phyloP scores from a whole-genome alignment of 352 stramenopile species.

The Saprolegnia parasitica region DNA sequence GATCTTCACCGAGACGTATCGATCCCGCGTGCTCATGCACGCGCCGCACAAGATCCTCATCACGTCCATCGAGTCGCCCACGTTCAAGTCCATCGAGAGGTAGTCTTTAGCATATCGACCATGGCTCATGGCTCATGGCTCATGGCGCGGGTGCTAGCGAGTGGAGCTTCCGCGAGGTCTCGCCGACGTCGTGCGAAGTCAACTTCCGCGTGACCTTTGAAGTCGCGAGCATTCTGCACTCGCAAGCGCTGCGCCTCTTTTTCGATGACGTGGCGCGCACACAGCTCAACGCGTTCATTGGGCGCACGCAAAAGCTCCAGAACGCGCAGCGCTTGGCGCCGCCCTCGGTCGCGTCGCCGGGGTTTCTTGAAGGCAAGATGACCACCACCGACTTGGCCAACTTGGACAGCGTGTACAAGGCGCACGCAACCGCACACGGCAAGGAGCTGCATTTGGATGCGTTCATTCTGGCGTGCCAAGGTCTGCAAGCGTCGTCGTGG shows the following conservation, averaged over 20 bases:
- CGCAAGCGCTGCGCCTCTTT: conserved; percentile 77
- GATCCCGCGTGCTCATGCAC: conserved; percentile 35
- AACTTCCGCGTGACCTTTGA: conserved; percentile 55
- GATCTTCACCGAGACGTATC: conserved; percentile 81
- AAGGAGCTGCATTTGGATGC: conserved; percentile 53
- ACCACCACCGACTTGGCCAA: not conserved
- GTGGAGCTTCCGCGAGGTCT: conserved; percentile 52
- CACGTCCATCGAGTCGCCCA: conserved; percentile 77
- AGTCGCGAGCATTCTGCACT: conserved; percentile 68
- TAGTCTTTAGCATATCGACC: conserved; percentile 27
- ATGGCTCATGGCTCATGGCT: not conserved
- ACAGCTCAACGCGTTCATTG: conserved; percentile 79
- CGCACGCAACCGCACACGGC: not conserved
- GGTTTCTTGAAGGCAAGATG: conserved; percentile 15
- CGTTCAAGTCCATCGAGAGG: conserved; percentile 84
- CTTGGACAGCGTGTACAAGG: conserved; percentile 3
- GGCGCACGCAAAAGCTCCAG: conserved; percentile 53
- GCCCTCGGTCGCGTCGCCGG: conserved; percentile 15
- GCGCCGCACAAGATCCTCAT: conserved; percentile 60
- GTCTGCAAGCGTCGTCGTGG: conserved; percentile 40
- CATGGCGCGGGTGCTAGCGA: conserved; percentile 38
- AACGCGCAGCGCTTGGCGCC: conserved; percentile 27
- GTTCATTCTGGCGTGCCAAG: conserved; percentile 55
- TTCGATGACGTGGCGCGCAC: conserved; percentile 79
- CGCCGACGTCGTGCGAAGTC: conserved; percentile 57